Conservation (phyloP, 768 basidiomycete genomes). For the Krasilnikovozyma curviuscula region DNA sequence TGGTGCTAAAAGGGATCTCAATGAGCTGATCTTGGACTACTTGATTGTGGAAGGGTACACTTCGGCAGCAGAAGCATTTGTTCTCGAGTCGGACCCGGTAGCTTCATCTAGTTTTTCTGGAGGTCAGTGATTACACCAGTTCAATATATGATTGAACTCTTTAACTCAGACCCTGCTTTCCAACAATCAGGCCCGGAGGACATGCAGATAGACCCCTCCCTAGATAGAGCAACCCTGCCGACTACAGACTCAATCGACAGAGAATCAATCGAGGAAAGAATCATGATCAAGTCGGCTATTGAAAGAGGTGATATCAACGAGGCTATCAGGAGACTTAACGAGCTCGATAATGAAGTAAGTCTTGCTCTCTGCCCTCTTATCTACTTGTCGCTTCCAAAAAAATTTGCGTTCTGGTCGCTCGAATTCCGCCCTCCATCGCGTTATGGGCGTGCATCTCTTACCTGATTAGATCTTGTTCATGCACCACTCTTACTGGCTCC, state of each 20-base stretch:
- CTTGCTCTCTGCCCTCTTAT: conserved; percentile 7
- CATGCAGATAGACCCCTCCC: too few relatives aligned
- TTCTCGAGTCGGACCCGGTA: conserved; percentile 67
- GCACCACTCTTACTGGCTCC: conserved; percentile 70
- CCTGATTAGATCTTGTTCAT: conserved; percentile 82
- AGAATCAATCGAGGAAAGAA: conserved; percentile 77
- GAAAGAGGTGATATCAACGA: conserved; percentile 88
- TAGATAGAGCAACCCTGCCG: too few relatives aligned
- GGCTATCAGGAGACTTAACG: conserved; percentile 86
- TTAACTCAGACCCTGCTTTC: too few relatives aligned
- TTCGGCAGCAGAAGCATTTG: conserved; percentile 85
- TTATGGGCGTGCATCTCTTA: background rate
- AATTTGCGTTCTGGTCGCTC: conserved; percentile 3
- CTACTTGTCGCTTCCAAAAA: background rate
- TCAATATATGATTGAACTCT: too few relatives aligned
- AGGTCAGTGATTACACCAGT: too few relatives aligned
- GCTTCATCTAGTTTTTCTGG: too few relatives aligned
- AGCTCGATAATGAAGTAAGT: conserved; percentile 88
- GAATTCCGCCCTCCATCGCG: background rate
- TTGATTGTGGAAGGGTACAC: conserved; percentile 95
- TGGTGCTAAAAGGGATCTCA: conserved; percentile 50
- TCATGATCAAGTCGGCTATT: conserved; percentile 82
- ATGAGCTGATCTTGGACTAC: conserved; percentile 89
- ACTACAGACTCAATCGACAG: conserved; percentile 49
- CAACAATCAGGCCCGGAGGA: too few relatives aligned